These are phyloP conservation scores for Suillus occidentalis DNA, from an alignment of 768 basidiomycete genomes.

Conservation along the genomic window DNA sequence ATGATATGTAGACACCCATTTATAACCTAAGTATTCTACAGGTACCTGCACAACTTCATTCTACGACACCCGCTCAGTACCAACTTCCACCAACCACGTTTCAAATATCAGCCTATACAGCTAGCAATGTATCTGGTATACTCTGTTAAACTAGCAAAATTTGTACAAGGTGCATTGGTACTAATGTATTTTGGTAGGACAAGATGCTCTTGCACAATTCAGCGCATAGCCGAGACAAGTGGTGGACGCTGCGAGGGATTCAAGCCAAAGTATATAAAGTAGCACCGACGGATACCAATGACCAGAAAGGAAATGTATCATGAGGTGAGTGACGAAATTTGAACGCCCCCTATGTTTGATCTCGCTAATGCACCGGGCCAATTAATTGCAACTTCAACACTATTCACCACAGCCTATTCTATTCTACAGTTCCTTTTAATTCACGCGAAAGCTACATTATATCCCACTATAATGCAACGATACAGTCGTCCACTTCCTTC, in stretches of 20 bases:
- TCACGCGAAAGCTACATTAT: not conserved
- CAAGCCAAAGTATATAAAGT: not conserved
- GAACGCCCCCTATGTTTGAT: not conserved
- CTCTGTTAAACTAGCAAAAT: not conserved
- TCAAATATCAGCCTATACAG: not conserved
- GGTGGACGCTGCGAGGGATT: not conserved
- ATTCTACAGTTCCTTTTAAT: not conserved
- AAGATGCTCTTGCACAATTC: not conserved
- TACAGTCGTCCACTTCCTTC: not conserved
- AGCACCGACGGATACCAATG: not conserved
- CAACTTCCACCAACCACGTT: no score
- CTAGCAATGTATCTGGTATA: not conserved
- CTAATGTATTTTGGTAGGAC: not conserved
- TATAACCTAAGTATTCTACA: not conserved
- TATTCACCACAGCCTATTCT: not conserved
- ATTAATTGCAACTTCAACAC: not conserved
- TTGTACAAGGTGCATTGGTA: no score
- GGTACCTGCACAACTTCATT: not conserved
- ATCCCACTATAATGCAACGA: not conserved
- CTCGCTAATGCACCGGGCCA: not conserved
- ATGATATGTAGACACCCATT: not conserved
- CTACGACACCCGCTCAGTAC: not conserved
- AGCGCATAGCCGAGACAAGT: not conserved
- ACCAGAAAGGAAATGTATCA: conserved; percentile 1
- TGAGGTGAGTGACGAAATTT: not conserved